Percentiles rank a stretch among this genome's conserved stretches.
These are phyloP conservation scores for Coemansia sp. DNA, from an alignment of 371 early-diverging fungal genomes.

Conservation along the genomic window DNA sequence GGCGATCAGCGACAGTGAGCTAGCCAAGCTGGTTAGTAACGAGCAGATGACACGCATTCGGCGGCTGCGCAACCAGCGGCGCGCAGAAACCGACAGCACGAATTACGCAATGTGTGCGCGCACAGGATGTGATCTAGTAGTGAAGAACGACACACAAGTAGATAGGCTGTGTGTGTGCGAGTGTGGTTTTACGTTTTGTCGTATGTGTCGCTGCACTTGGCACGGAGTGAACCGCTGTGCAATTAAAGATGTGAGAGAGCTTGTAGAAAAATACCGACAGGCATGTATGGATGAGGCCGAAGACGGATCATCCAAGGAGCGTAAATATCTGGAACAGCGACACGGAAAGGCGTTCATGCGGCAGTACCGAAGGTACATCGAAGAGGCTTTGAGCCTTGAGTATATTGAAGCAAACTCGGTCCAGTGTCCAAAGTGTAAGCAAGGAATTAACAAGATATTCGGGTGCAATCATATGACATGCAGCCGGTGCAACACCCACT, in stretches of 20 bases:
- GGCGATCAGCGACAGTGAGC: background rate
- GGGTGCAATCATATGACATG: constrained; percentile 1
- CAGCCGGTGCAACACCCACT: constrained; percentile 1
- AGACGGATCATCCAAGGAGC: background rate
- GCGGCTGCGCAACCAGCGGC: background rate
- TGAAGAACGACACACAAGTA: background rate
- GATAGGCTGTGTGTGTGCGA: background rate
- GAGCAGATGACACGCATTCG: background rate
- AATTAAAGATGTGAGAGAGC: background rate
- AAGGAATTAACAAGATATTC: background rate
- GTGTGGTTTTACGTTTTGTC: background rate
- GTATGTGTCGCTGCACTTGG: background rate
- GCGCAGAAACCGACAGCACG: background rate
- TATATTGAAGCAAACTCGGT: background rate
- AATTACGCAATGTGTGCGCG: background rate
- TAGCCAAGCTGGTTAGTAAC: background rate
- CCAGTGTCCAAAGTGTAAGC: background rate
- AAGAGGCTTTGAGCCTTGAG: background rate
- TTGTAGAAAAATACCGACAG: background rate
- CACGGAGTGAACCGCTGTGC: background rate
- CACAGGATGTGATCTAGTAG: background rate
- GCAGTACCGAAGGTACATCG: background rate
- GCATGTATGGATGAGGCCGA: background rate
- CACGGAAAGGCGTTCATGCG: background rate
- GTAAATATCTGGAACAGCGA: background rate